A percentile compares a stretch with the other conserved stretches of the same genome.
Evolutionary conservation across 2,329 filamentous ascomycete species (phyloP).

Genomic region (Aspergillus amoenus): DNA sequence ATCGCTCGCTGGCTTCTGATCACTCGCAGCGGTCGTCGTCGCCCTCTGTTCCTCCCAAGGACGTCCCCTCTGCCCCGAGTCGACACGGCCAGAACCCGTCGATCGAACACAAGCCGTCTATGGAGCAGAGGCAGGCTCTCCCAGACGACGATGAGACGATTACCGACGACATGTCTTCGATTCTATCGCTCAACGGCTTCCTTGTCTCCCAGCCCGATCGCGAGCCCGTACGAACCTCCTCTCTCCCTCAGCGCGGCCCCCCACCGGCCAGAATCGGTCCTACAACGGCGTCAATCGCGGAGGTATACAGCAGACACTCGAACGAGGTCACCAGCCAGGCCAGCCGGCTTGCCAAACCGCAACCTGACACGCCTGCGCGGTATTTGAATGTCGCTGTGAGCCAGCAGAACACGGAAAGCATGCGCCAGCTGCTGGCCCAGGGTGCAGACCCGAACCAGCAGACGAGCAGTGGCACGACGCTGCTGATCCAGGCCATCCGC

Average conservation of each 20-base stretch:
- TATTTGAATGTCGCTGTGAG: constrained; percentile 40
- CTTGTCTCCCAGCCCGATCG: constrained; percentile 5
- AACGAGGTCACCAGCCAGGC: neutral
- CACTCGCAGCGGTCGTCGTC: constrained; percentile 1
- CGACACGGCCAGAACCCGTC: no score
- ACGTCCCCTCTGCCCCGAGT: constrained; percentile 12
- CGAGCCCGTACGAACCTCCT: neutral
- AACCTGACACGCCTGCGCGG: no score
- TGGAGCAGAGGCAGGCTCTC: neutral
- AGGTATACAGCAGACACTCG: neutral
- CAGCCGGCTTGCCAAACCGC: no score
- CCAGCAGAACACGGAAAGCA: constrained; percentile 52
- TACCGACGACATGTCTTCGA: constrained; percentile 30
- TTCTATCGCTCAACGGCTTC: constrained; percentile 28
- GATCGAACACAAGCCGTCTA: no score
- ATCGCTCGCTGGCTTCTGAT: constrained; percentile 4
- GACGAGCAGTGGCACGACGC: constrained; percentile 57
- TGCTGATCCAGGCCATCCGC: constrained; percentile 61
- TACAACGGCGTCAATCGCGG: neutral
- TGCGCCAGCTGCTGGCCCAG: constrained; percentile 51
- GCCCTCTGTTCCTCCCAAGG: constrained; percentile 28
- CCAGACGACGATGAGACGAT: constrained; percentile 11
- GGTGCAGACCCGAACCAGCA: constrained; percentile 48
- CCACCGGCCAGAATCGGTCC: constrained; percentile 16
- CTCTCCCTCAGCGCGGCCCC: no score